Evolutionary conservation across 805 yeast genomes (phyloP).

Genomic region (Suhomyces kilbournensis): DNA sequence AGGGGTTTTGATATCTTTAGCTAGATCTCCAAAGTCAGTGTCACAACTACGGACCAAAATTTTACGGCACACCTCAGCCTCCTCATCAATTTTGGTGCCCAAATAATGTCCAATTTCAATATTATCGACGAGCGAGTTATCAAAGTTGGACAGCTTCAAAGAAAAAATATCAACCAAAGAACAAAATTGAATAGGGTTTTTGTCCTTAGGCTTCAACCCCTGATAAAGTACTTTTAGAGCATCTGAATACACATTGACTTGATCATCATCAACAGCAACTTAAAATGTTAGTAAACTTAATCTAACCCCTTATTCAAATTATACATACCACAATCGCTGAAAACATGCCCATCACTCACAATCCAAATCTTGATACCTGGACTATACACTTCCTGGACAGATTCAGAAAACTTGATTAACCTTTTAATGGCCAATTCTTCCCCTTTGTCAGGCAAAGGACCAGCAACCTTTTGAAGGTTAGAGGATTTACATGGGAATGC

Average conservation of each 20-base stretch:
- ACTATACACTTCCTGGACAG: conserved; percentile 38
- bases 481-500: conserved; percentile 67
- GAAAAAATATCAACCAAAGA: conserved; percentile 37
- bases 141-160: conserved; percentile 14
- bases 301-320: not conserved
- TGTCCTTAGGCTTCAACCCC: conserved; percentile 29
- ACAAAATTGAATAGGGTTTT: conserved; percentile 27
- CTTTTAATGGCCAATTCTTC: conserved; percentile 33
- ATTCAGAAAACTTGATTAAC: conserved; percentile 28
- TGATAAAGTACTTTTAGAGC: conserved; percentile 43
- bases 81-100: conserved; percentile 29
- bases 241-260: conserved; percentile 47
- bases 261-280: conserved; percentile 56
- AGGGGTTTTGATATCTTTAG: conserved; percentile 32
- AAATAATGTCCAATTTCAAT: conserved; percentile 29
- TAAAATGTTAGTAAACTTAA: conserved; percentile 10
- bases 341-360: conserved; percentile 65
- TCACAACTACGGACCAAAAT: conserved; percentile 37
- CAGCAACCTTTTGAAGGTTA: conserved; percentile 50
- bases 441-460: conserved; percentile 53
- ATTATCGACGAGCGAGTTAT: conserved; percentile 15
- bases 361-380: conserved; percentile 57
- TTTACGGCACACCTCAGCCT: conserved; percentile 36
- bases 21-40: conserved; percentile 34
- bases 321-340: conserved; percentile 48